Conservation (phyloP, 805 yeast genomes). For the Clavispora santaluciae region DNA sequence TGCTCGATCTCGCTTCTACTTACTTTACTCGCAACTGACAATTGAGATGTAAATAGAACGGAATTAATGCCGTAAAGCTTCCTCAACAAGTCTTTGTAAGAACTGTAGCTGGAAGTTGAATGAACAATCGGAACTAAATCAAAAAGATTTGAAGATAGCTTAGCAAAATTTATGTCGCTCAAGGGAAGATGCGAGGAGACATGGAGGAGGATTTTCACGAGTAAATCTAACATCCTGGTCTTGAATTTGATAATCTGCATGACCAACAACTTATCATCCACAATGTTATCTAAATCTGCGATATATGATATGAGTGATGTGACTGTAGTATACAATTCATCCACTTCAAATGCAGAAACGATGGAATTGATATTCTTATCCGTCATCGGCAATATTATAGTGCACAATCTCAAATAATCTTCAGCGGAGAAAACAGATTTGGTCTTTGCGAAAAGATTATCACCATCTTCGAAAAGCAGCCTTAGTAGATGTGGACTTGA, state of each 20-base stretch:
- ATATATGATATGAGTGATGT: slow-evolving; percentile 25
- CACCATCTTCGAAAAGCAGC: slow-evolving; percentile 28
- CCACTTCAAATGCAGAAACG: slow-evolving; percentile 19
- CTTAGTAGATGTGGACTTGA: slow-evolving; percentile 25
- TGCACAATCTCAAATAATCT: slow-evolving; percentile 33
- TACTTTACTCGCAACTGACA: slow-evolving; percentile 17
- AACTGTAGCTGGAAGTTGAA: slow-evolving; percentile 22
- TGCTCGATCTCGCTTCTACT: slow-evolving; percentile 30
- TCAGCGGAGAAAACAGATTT: slow-evolving; percentile 23
- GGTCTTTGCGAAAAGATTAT: slow-evolving; percentile 21
- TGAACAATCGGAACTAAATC: slow-evolving; percentile 30
- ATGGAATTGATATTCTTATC: slow-evolving; percentile 20
- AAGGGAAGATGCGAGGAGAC: slow-evolving; percentile 30
- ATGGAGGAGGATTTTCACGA: slow-evolving; percentile 24
- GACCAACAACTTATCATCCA: slow-evolving; percentile 26
- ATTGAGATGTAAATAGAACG: slow-evolving; percentile 21
- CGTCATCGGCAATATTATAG: slow-evolving; percentile 20
- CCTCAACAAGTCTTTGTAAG: slow-evolving; percentile 21
- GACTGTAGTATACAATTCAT: slow-evolving; percentile 26
- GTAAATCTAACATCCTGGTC: slow-evolving; percentile 21
- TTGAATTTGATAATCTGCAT: slow-evolving; percentile 36
- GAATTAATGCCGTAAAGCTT: slow-evolving; percentile 28
- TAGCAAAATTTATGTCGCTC: slow-evolving; percentile 26
- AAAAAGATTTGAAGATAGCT: slow-evolving; percentile 22
- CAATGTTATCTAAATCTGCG: slow-evolving; percentile 27